Evolutionary conservation across 257 asterid species (phyloP).

Genomic region (Salvia rosmarinus): DNA sequence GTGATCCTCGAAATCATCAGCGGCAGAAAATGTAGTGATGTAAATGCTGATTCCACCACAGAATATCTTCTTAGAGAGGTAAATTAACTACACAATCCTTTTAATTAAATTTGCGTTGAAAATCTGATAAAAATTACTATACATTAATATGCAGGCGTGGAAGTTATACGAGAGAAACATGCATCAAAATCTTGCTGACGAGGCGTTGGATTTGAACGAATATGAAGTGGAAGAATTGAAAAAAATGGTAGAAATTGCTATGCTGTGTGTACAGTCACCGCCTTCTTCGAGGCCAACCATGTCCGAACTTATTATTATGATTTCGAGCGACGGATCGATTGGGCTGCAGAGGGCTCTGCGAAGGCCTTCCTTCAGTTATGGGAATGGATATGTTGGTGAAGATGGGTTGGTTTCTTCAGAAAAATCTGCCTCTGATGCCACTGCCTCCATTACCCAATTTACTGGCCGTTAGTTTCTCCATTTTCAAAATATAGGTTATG

Average conservation of each 20-base stretch:
- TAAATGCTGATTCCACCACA: not conserved
- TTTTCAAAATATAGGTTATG: too few species aligned
- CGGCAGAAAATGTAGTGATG: constrained; percentile 25
- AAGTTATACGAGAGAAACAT: constrained; percentile 56
- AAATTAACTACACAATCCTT: too few species aligned
- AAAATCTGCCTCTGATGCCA: not conserved
- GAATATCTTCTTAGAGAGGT: not conserved
- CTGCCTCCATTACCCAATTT: not conserved
- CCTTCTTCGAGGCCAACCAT: constrained; percentile 26
- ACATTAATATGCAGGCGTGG: constrained; percentile 74
- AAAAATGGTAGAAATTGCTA: too few species aligned
- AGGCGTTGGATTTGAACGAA: constrained; percentile 50
- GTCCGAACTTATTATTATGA: not conserved
- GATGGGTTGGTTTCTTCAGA: too few species aligned
- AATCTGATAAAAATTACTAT: too few species aligned
- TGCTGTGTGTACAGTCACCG: not conserved
- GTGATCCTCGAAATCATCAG: constrained; percentile 72
- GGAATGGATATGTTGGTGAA: not conserved
- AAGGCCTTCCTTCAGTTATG: not conserved
- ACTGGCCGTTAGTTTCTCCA: not conserved
- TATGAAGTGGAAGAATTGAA: constrained; percentile 31
- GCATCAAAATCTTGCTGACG: constrained; percentile 61
- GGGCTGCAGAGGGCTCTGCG: not conserved
- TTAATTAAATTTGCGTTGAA: too few species aligned
- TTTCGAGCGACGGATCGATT: not conserved